Conservation (phyloP, 345 rosid species). For the Erysimum cheiranthoides region DNA sequence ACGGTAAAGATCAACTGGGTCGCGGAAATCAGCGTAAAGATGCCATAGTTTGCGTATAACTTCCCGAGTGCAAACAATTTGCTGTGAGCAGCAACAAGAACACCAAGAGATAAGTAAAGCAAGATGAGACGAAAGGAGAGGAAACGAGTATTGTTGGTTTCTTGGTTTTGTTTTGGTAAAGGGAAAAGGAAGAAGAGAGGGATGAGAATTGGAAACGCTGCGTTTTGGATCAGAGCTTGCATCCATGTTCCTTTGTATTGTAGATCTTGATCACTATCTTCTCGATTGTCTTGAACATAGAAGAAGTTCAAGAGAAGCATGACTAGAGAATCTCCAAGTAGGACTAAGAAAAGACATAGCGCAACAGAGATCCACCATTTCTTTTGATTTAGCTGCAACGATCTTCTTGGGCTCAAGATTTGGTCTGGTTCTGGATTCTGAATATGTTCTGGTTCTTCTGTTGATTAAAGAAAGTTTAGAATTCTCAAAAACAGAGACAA, state of each 20-base stretch:
- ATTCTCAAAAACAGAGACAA: too few species aligned
- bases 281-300: background rate
- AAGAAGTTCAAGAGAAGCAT: conserved; percentile 23
- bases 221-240: conserved; percentile 17
- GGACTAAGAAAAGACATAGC: background rate
- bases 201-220: conserved; percentile 11
- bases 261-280: background rate
- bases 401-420: conserved; percentile 30
- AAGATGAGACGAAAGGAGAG: background rate
- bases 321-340: conserved; percentile 5
- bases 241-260: conserved; percentile 19
- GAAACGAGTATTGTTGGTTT: conserved; percentile 5
- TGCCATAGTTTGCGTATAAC: background rate
- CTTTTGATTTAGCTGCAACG: background rate
- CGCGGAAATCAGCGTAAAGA: background rate
- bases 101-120: background rate
- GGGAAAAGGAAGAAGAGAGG: conserved; percentile 14
- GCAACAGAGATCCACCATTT: conserved; percentile 23
- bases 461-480: background rate
- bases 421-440: conserved; percentile 39
- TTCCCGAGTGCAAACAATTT: conserved; percentile 23
- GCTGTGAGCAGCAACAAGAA: conserved; percentile 26
- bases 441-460: conserved; percentile 29
- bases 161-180: background rate
- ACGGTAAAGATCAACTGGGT: background rate